Conservation (phyloP, 2,329 filamentous ascomycete species). For the Neonectria coccinea region DNA sequence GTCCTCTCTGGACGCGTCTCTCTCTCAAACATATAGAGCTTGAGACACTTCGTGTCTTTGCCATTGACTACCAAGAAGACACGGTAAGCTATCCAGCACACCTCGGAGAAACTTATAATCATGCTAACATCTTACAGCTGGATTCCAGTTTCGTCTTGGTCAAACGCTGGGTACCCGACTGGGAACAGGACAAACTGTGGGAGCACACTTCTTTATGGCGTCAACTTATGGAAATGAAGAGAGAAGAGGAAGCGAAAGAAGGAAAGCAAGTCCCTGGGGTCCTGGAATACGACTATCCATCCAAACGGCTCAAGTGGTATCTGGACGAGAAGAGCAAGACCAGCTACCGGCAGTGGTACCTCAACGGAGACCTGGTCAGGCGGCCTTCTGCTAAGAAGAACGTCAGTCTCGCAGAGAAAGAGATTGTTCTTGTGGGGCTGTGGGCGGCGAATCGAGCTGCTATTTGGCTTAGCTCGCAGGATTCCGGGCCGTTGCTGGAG, state of each 20-base stretch:
- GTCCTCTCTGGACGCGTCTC: not conserved
- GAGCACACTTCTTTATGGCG: not conserved
- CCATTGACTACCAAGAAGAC: not conserved
- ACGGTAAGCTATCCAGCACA: not conserved
- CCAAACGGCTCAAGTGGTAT: conserved; percentile 19
- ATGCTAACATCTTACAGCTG: not conserved
- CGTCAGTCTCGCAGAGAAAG: conserved; percentile 12
- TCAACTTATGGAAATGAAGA: not conserved
- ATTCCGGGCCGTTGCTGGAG: conserved; percentile 21
- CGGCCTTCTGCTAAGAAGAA: not conserved
- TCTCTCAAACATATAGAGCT: not conserved
- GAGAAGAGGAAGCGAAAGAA: not conserved
- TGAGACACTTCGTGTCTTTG: not conserved
- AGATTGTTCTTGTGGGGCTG: conserved; percentile 9
- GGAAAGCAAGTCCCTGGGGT: not conserved
- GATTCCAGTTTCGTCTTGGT: not conserved
- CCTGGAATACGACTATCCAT: conserved; percentile 17
- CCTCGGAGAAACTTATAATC: not conserved
- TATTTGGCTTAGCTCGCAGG: conserved; percentile 19
- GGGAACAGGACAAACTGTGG: conserved; percentile 2
- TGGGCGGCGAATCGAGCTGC: conserved; percentile 24
- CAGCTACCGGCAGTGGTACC: conserved; percentile 9
- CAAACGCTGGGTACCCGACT: not conserved
- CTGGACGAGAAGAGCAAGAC: conserved; percentile 7
- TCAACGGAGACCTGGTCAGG: conserved; percentile 14